Evolutionary conservation across 805 yeast genomes (phyloP).

Genomic region (Saccharomycopsis sp.): DNA sequence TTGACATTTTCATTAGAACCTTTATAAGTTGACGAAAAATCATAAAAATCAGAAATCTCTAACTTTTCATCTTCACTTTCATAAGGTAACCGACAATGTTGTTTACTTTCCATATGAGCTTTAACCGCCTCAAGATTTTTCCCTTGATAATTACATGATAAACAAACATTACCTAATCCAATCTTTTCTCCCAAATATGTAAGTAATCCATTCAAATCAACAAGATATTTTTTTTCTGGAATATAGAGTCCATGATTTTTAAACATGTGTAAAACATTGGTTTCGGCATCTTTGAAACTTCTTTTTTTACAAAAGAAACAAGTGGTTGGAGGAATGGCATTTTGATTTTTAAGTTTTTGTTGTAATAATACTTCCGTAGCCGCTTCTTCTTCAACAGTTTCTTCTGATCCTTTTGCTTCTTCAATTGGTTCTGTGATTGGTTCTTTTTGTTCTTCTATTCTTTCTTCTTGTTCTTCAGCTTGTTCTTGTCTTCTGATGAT

Average conservation of each 20-base stretch:
- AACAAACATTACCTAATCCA: constrained; percentile 84
- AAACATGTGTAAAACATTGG: constrained; percentile 64
- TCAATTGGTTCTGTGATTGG: constrained; percentile 4
- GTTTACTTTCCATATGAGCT: constrained; percentile 81
- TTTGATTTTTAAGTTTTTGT: constrained; percentile 30
- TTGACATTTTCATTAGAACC: constrained; percentile 26
- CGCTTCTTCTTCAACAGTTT: constrained; percentile 25
- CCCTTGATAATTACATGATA: constrained; percentile 80
- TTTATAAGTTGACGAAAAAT: constrained; percentile 66
- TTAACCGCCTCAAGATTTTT: constrained; percentile 75
- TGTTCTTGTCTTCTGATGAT: neutral
- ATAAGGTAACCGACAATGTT: constrained; percentile 85
- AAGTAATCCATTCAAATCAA: constrained; percentile 63
- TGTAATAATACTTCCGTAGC: constrained; percentile 28
- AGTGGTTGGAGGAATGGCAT: constrained; percentile 36
- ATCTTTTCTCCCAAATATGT: constrained; percentile 80
- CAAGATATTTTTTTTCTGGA: constrained; percentile 72
- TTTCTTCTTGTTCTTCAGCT: constrained; percentile 5
- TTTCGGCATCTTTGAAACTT: constrained; percentile 36
- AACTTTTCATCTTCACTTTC: constrained; percentile 74
- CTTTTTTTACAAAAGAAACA: constrained; percentile 48
- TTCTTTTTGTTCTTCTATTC: constrained; percentile 11
- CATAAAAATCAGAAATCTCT: constrained; percentile 87
- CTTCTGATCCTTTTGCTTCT: constrained; percentile 10
- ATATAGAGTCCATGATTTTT: constrained; percentile 72